Evolutionary conservation across 768 basidiomycete genomes (phyloP).

Genomic region (Gelatoporia subvermispora): DNA sequence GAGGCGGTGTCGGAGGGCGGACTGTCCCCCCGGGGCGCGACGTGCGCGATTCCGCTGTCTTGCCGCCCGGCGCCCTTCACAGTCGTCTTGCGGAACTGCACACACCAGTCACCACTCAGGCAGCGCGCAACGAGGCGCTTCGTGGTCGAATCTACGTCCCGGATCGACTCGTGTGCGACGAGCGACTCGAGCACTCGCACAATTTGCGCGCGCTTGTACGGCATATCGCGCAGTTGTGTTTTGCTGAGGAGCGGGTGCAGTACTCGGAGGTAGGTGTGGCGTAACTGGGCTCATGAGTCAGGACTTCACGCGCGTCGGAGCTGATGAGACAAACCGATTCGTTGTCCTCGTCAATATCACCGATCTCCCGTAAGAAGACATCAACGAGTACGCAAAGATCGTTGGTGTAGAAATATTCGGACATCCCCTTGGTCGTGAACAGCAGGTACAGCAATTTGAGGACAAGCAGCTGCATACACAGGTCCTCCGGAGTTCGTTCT

Average conservation of each 20-base stretch:
- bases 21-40: conserved; percentile 31
- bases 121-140: conserved; percentile 90
- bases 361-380: conserved; percentile 92
- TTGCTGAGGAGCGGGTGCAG: conserved; percentile 92
- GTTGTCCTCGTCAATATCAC: conserved; percentile 87
- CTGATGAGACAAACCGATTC: conserved; percentile 65
- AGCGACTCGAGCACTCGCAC: conserved; percentile 78
- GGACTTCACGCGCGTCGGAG: neutral
- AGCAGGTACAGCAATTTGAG: conserved; percentile 92
- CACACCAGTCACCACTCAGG: conserved; percentile 82
- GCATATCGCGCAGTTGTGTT: conserved; percentile 79
- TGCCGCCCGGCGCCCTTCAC: conserved; percentile 15
- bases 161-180: conserved; percentile 65
- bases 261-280: conserved; percentile 95
- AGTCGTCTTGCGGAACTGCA: conserved; percentile 47
- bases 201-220: conserved; percentile 92
- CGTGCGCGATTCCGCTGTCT: conserved; percentile 23
- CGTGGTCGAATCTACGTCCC: conserved; percentile 84
- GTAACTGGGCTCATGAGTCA: conserved; percentile 45
- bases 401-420: conserved; percentile 97
- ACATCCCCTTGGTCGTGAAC: conserved; percentile 88
- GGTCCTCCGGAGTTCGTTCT: conserved; percentile 86
- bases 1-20: conserved; percentile 41
- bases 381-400: conserved; percentile 95
- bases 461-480: conserved; percentile 91